Evolutionary conservation across 345 rosid species (phyloP).

Genomic region (Psidium friedrichsthalianum): DNA sequence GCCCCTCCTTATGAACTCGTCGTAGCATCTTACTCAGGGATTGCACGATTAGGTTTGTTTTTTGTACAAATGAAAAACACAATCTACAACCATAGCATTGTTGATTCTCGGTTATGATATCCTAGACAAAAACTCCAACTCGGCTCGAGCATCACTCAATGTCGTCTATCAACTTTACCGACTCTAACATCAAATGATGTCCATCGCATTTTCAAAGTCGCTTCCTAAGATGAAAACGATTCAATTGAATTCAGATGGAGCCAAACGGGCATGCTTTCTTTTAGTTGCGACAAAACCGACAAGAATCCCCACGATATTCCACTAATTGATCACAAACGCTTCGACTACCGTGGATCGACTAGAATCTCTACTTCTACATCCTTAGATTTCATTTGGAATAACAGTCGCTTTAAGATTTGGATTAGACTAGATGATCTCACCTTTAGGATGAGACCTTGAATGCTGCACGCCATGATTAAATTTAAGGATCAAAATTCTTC

Average conservation of each 20-base stretch:
- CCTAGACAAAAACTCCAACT: no score
- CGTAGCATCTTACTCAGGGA: not conserved
- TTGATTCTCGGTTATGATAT: accelerated
- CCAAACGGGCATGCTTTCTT: not conserved
- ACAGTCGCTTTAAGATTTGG: not conserved
- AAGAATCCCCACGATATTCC: not conserved
- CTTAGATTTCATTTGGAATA: not conserved
- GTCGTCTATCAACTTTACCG: not conserved
- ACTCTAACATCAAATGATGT: not conserved
- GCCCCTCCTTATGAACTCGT: not conserved
- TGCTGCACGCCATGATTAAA: not conserved
- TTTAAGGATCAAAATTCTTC: not conserved
- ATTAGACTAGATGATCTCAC: not conserved
- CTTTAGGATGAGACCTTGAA: not conserved
- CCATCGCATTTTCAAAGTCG: not conserved
- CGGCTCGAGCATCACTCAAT: no score
- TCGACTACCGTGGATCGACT: not conserved
- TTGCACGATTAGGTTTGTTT: not conserved
- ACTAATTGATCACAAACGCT: not conserved
- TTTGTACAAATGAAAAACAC: not conserved
- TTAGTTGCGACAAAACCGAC: not conserved
- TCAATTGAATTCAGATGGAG: not conserved
- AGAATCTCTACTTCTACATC: not conserved
- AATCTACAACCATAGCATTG: not conserved
- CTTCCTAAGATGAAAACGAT: not conserved